Evolutionary conservation across 2,329 filamentous ascomycete species (phyloP).

Genomic region (Remersonia thermophila): DNA sequence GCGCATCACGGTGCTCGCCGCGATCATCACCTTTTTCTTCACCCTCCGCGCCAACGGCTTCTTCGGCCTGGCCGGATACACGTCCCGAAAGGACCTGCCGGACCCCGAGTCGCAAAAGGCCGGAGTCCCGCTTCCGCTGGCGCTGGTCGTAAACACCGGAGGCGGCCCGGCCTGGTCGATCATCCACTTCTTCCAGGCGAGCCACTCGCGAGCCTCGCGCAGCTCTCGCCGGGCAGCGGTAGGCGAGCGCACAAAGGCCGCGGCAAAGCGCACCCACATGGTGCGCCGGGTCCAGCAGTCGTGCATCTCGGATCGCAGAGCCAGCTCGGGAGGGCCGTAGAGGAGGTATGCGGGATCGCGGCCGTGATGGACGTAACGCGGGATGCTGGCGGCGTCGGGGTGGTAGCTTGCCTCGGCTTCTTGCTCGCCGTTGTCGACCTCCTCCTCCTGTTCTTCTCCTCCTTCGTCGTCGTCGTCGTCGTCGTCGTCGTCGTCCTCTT

Average conservation of each 20-base stretch:
- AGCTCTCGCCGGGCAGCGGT: not conserved
- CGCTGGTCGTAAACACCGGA: too few species aligned
- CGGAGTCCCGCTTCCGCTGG: too few species aligned
- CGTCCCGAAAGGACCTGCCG: too few species aligned
- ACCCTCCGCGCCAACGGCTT: too few species aligned
- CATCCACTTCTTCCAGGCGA: slow-evolving; percentile 2
- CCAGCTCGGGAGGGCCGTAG: not conserved
- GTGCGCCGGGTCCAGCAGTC: not conserved
- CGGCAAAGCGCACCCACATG: not conserved
- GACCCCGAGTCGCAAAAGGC: too few species aligned
- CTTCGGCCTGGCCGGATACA: too few species aligned
- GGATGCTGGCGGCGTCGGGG: not conserved
- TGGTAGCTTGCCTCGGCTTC: not conserved
- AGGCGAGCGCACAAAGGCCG: slow-evolving; percentile 3
- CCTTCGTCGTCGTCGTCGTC: not conserved
- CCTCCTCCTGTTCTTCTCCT: not conserved
- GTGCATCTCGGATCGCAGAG: slow-evolving; percentile 1
- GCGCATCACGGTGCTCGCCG: too few species aligned
- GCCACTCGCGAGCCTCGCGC: slow-evolving; percentile 1
- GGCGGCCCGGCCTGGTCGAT: slow-evolving; percentile 1
- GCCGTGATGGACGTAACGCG: not conserved
- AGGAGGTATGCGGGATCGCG: not conserved
- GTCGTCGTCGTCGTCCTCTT: not conserved
- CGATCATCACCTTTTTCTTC: too few species aligned
- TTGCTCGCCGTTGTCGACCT: not conserved